phyloP scores from a whole-genome alignment of 164 flowering plant genomes.

The Chimonanthus praecox region DNA sequence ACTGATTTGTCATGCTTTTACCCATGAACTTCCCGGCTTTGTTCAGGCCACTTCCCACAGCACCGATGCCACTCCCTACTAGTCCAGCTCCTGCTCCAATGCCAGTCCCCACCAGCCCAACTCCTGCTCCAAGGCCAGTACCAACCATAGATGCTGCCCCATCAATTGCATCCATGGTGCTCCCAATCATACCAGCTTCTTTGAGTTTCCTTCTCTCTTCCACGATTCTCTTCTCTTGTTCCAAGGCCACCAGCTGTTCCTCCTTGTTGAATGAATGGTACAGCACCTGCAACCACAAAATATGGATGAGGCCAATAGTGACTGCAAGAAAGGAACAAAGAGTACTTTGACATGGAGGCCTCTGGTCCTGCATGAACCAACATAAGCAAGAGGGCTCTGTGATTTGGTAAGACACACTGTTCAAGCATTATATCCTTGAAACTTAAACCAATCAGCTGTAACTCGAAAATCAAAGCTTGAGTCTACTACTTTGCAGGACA shows the following conservation, averaged over 20 bases:
- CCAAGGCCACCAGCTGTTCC: slow-evolving; percentile 76
- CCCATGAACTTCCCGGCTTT: slow-evolving; percentile 96
- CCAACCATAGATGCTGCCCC: slow-evolving; percentile 75
- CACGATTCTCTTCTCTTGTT: slow-evolving; percentile 75
- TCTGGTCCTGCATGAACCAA: no score
- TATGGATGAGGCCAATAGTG: neutral
- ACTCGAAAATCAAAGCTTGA: no score
- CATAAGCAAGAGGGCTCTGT: no score
- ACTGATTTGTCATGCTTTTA: slow-evolving; percentile 65
- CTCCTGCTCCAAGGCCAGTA: slow-evolving; percentile 54
- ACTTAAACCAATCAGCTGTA: no score
- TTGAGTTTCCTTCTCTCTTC: slow-evolving; percentile 78
- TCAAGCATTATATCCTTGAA: no score
- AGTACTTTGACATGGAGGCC: no score
- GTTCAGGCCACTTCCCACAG: slow-evolving; percentile 39
- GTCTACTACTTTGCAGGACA: no score
- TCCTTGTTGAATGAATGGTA: slow-evolving; percentile 81
- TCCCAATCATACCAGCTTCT: slow-evolving; percentile 79
- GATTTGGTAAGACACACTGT: no score
- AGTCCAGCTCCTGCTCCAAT: slow-evolving; percentile 58
- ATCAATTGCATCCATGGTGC: slow-evolving; percentile 93
- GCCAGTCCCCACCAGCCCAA: slow-evolving; percentile 51
- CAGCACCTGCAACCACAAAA: slow-evolving; percentile 35
- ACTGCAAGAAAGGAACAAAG: no score
- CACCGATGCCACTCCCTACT: slow-evolving; percentile 54